phyloP scores from a whole-genome alignment of 169 alveolate genomes.

The Plasmodium ovale region DNA sequence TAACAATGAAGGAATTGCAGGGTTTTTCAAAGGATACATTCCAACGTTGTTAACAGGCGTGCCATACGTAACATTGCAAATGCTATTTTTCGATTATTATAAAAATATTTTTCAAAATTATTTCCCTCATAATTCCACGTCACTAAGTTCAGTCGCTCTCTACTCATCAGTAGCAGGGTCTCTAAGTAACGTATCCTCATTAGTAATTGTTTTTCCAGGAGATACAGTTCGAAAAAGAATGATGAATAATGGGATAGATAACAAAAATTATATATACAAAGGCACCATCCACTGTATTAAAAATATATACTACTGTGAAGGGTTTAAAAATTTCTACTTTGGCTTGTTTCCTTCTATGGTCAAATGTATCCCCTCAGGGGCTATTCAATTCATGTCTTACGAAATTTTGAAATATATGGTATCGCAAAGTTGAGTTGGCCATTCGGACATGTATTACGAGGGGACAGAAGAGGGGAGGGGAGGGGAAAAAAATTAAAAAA shows the following conservation, averaged over 20 bases:
- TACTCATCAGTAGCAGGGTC: conserved; percentile 78
- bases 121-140: conserved; percentile 18
- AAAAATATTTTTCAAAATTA: conserved; percentile 71
- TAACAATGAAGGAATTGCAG: conserved; percentile 87
- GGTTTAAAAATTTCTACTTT: conserved; percentile 80
- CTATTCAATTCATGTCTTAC: conserved; percentile 89
- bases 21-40: conserved; percentile 88
- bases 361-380: conserved; percentile 91
- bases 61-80: conserved; percentile 90
- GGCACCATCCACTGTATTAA: conserved; percentile 82
- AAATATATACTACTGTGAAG: conserved; percentile 81
- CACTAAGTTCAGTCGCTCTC: conserved; percentile 29
- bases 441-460: conserved; percentile 1
- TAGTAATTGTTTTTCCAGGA: conserved; percentile 83
- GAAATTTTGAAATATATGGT: conserved; percentile 84
- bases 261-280: conserved; percentile 83
- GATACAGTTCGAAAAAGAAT: conserved; percentile 91
- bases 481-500: too few species aligned
- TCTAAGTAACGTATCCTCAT: conserved; percentile 76
- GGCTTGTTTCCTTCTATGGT: conserved; percentile 90
- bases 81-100: conserved; percentile 87
- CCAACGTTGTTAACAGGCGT: conserved; percentile 89
- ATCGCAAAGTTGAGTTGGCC: conserved; percentile 21
- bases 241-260: conserved; percentile 91
- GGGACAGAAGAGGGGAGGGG: too few species aligned